These are phyloP conservation scores for Pyricularia grisea DNA, from an alignment of 2,329 filamentous ascomycete species.

Conservation along the genomic window DNA sequence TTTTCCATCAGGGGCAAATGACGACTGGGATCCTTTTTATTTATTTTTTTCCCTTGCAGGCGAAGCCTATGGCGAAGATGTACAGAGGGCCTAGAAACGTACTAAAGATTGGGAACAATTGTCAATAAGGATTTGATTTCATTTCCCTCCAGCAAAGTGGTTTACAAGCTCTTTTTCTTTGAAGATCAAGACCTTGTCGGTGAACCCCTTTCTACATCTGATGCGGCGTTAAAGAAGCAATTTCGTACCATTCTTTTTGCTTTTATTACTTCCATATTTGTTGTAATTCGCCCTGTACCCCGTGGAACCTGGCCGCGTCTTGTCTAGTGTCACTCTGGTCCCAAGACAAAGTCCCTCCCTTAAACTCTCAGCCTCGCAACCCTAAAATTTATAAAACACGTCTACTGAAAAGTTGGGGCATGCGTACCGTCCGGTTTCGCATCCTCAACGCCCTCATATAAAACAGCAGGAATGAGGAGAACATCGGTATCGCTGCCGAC, in stretches of 20 bases:
- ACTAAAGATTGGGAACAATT: background rate
- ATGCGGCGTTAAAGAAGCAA: background rate
- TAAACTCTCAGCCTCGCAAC: background rate
- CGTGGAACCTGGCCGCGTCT: background rate
- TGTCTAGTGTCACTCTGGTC: background rate
- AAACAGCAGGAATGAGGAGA: slow-evolving; percentile 44
- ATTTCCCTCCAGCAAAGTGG: background rate
- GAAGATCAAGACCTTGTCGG: background rate
- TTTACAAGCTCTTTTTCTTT: background rate
- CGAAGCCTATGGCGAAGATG: background rate
- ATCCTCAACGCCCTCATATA: slow-evolving; percentile 1
- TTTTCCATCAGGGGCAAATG: background rate
- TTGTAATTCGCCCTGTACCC: background rate
- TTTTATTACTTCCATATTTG: background rate
- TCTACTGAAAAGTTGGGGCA: background rate
- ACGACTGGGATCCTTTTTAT: background rate
- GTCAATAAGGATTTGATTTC: background rate
- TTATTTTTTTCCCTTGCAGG: background rate
- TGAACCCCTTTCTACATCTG: background rate
- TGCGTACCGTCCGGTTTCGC: slow-evolving; percentile 3
- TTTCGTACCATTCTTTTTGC: background rate
- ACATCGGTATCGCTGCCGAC: slow-evolving; percentile 56
- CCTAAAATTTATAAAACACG: background rate
- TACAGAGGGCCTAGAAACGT: background rate
- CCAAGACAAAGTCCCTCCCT: background rate